phyloP scores from a whole-genome alignment of 2,329 filamentous ascomycete genomes.

The Neonectria faginata region DNA sequence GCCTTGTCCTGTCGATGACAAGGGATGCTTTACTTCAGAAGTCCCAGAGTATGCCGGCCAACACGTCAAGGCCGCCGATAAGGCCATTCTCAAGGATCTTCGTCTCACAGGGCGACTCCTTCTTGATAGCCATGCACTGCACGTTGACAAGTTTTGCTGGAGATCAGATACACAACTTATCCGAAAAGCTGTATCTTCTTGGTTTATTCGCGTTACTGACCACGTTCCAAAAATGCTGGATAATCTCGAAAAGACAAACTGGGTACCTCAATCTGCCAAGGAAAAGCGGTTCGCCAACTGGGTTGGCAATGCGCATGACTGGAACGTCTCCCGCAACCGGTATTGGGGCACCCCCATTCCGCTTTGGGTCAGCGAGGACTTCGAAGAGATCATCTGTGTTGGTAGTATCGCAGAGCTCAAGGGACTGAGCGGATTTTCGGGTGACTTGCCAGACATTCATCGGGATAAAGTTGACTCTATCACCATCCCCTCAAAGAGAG shows the following conservation, averaged over 20 bases:
- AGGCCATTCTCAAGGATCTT: conserved; percentile 45
- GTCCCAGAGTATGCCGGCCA: conserved; percentile 42
- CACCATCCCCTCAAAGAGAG: conserved; percentile 43
- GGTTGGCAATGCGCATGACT: conserved; percentile 42
- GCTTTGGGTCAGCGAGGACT: conserved; percentile 45
- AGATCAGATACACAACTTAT: conserved; percentile 46
- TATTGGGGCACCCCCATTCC: conserved; percentile 46
- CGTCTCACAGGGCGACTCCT: conserved; percentile 34
- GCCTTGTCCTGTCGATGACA: conserved; percentile 77
- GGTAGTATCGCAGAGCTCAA: conserved; percentile 42
- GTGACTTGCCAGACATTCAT: conserved; percentile 39
- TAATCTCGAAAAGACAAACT: conserved; percentile 42
- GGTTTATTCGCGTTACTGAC: conserved; percentile 44
- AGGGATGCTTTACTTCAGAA: conserved; percentile 43
- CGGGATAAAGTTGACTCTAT: conserved; percentile 45
- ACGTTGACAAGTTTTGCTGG: conserved; percentile 29
- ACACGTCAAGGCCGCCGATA: conserved; percentile 45
- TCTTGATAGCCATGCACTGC: conserved; percentile 8
- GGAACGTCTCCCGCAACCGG: conserved; percentile 42
- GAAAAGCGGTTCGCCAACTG: conserved; percentile 46
- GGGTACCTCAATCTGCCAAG: conserved; percentile 43
- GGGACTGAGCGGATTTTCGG: conserved; percentile 41
- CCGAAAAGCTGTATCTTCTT: conserved; percentile 44
- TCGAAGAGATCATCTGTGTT: conserved; percentile 42
- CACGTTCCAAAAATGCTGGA: conserved; percentile 39